Evolutionary conservation across 768 basidiomycete genomes (phyloP).

Genomic region (Gyrodon lividus): DNA sequence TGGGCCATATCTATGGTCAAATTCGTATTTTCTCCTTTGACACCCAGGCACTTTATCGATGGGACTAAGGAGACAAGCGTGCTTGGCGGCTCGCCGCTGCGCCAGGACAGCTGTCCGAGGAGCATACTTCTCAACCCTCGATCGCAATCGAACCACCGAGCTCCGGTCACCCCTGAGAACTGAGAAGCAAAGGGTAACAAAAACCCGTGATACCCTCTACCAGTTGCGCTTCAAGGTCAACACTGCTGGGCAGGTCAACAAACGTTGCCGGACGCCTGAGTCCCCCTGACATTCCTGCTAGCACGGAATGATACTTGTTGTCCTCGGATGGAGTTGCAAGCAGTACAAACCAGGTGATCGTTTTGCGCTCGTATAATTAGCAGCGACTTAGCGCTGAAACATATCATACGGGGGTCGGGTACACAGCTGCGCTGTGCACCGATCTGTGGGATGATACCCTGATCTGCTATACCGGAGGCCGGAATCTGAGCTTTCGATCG

Average conservation of each 20-base stretch:
- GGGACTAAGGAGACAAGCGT: slow-evolving; percentile 1
- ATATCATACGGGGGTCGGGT: slow-evolving; percentile 15
- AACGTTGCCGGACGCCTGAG: slow-evolving; percentile 8
- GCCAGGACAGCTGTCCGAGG: background rate
- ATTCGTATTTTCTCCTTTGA: background rate
- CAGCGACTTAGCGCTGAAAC: background rate
- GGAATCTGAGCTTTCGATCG: slow-evolving; percentile 21
- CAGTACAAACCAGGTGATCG: slow-evolving; percentile 6
- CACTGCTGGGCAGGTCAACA: slow-evolving; percentile 19
- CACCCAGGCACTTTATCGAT: background rate
- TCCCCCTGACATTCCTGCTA: slow-evolving; percentile 1
- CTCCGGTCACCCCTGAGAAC: background rate
- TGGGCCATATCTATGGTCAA: background rate
- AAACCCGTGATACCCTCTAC: slow-evolving; percentile 18
- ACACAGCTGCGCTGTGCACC: slow-evolving; percentile 14
- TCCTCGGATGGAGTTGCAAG: slow-evolving; percentile 5
- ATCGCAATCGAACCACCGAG: slow-evolving; percentile 15
- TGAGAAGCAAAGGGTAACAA: slow-evolving; percentile 5
- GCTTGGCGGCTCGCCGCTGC: slow-evolving; percentile 4
- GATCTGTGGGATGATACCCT: slow-evolving; percentile 23
- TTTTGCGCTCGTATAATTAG: slow-evolving; percentile 13
- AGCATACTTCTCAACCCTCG: slow-evolving; percentile 6
- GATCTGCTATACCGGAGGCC: slow-evolving; percentile 8
- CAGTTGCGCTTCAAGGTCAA: slow-evolving; percentile 7
- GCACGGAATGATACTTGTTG: background rate